Base-by-base conservation (phyloP, 2,329 filamentous ascomycete species). In the Hirsutella rhossiliensis region DNA sequence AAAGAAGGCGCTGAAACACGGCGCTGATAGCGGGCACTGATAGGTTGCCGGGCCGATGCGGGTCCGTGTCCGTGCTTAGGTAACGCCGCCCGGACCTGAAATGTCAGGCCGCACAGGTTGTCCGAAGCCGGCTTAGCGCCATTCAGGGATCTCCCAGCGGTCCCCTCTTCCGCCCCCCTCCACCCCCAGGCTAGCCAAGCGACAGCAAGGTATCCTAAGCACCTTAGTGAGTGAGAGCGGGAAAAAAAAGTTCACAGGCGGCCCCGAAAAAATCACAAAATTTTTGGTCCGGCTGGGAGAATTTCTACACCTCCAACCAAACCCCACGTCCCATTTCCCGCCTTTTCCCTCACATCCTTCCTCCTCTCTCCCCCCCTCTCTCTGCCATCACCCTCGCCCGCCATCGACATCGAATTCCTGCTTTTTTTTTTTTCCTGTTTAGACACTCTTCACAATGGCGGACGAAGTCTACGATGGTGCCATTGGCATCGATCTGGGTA, bases 401-500 rank as follows among this genome's bases (percentile, higher is more conserved):
- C 43, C 41, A 34, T 47, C 43, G 47, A 49, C 47, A 43, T 32
- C 40, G 38, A 47, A 34, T 27, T 45, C 12, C 38, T 39, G 15
- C 43, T 30, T 38, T n/a, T 27, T 27, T 27, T 27, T 9, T 9
- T 9, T 27, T 9, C 23, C 23, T 27, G 23, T 38, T 40, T 19
- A 37, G 19, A 39, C 17, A 27, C 36, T 41, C 41, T 57, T 57
- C 61, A 87, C 73, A 66, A 96, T 96, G 90, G 82, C 87, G 69
- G 88, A 95, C 71, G 90, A 96, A 82, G 82, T 94, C 62, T 98
- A 97, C 72, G 92, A 98, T 69, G 92, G 92, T 85, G 92, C 92
- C 81, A 87, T 97, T 76, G 92, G 92, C 82, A 98, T 98, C 76
- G 92, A 98, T 83, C 80, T 98, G 75, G 92, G 90, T 94, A 76